Evolutionary conservation across 164 flowering plant genomes (phyloP).

Genomic region (Dillenia suffruticosa): DNA sequence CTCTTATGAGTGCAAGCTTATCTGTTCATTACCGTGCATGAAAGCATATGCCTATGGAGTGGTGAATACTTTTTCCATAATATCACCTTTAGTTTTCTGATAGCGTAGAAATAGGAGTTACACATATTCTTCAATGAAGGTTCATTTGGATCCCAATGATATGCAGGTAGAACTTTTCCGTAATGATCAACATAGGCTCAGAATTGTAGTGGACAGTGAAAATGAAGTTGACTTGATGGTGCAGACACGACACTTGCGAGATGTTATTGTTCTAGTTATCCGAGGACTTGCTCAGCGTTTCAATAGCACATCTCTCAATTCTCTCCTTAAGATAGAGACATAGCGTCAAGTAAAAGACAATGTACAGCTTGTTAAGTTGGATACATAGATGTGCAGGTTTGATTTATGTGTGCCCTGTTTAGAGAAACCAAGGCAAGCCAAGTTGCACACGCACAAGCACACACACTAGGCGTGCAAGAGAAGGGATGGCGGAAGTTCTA

Average conservation of each 20-base stretch:
- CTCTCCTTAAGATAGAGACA: slow-evolving; percentile 84
- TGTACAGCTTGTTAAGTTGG: too few relatives aligned
- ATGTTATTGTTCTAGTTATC: slow-evolving; percentile 78
- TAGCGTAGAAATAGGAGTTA: too few relatives aligned
- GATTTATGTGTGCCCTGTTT: neutral
- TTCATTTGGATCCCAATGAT: neutral
- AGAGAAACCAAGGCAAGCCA: too few relatives aligned
- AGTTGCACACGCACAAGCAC: too few relatives aligned
- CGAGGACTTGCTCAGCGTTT: slow-evolving; percentile 92
- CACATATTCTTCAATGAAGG: too few relatives aligned
- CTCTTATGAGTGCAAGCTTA: too few relatives aligned
- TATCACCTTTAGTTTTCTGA: too few relatives aligned
- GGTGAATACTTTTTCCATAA: too few relatives aligned
- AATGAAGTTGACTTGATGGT: slow-evolving; percentile 92
- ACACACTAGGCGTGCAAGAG: too few relatives aligned
- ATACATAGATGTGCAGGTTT: neutral
- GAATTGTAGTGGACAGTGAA: slow-evolving; percentile 90
- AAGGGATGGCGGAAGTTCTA: too few relatives aligned
- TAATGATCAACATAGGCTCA: slow-evolving; percentile 84
- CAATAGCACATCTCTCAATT: slow-evolving; percentile 94
- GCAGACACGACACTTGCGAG: slow-evolving; percentile 83
- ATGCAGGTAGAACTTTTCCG: slow-evolving; percentile 86
- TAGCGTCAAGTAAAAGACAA: slow-evolving; percentile 11
- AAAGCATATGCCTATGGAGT: too few relatives aligned
- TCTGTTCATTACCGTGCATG: too few relatives aligned